A percentile compares a stretch with the other conserved stretches of the same genome.
phyloP scores from a whole-genome alignment of 495 filamentous ascomycete genomes.

The Aspergillus homomorphus region DNA sequence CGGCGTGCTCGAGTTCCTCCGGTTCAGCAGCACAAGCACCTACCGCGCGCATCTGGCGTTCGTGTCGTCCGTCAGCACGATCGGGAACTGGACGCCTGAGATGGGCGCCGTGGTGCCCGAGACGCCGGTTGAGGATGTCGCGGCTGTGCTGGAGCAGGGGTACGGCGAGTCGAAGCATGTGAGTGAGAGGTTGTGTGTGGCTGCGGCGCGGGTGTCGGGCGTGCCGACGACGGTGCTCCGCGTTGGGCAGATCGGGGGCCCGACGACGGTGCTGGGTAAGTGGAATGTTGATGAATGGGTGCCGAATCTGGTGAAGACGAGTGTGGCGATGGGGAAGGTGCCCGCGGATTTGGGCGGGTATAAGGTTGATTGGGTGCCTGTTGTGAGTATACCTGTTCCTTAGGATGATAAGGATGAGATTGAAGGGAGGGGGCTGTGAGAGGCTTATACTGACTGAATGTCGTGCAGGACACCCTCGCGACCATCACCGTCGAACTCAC shows the following conservation, averaged over 20 bases:
- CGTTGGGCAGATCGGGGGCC: constrained; percentile 58
- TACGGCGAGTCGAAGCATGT: constrained; percentile 57
- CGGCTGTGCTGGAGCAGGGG: constrained; percentile 32
- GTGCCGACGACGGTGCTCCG: constrained; percentile 48
- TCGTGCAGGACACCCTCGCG: constrained; percentile 14
- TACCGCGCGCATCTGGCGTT: constrained; percentile 51
- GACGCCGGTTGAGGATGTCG: constrained; percentile 37
- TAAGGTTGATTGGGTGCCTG: constrained; percentile 17
- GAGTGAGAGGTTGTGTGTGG: constrained; percentile 47
- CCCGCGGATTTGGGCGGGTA: constrained; percentile 7
- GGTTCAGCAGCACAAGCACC: constrained; percentile 41
- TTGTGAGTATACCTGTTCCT: constrained; percentile 8
- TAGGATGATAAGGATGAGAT: background rate
- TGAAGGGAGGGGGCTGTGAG: too few relatives aligned
- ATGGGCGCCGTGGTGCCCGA: constrained; percentile 41
- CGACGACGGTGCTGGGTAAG: constrained; percentile 25
- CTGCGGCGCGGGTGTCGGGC: constrained; percentile 32
- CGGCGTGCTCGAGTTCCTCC: constrained; percentile 46
- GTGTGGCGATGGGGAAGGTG: constrained; percentile 16
- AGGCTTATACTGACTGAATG: too few relatives aligned
- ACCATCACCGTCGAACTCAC: constrained; percentile 16
- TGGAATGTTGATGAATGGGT: constrained; percentile 42
- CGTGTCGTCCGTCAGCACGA: constrained; percentile 51
- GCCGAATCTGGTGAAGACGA: constrained; percentile 27
- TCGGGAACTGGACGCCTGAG: constrained; percentile 30